Base-by-base conservation (phyloP, 441 rosid species). In the Viola pubescens region DNA sequence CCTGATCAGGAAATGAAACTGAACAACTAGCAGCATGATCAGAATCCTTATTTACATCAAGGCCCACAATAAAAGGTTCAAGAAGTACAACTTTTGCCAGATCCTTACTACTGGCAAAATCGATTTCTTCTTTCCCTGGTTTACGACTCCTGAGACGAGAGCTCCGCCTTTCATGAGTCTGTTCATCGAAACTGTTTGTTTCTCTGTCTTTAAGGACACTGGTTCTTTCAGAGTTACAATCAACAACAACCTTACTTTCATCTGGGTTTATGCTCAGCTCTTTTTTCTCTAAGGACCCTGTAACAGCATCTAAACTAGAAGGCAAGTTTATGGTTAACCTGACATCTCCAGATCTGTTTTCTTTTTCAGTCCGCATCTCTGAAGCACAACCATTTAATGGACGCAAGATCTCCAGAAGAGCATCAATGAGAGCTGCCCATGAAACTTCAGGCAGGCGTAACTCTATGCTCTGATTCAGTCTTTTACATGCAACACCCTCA, bases 111-210 rank as follows among this genome's bases (percentile, higher is more conserved):
- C 60, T 61, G 70, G 77, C 75, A 79, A 70, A 85, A 72, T 82
- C 98, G 64, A 72, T 52, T 69, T 85, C 97, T 75, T 82, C 99
- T 81, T 94, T 94, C 55, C 78, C 96, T 5, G 98, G 96, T 80
- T 88, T 94, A 73, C 94, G 99, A 75, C 85, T 88, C 69, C 96
- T 78, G 67, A 88, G 98, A 73, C 98, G 97, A 74, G 88, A 84
- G 75, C 99, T 94, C 62, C 98, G 82, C 72, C 99, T 91, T 80
- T 91, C 99, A 71, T 87, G 88, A 58, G 92, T 90, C 41, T 90
- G 99, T 56, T 88, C 99, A 69, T 83, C 94, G 60, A 68, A 72
- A 69, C 66, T 49, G 56, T 26, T 67, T 69, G 73, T 46, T 61
- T 82, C 89, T 68, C 76, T 83, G 73, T 83, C 87, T 70, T 77